Conservation (phyloP, 1,139 yeast species). For the Yamadazyma friedrichii region DNA sequence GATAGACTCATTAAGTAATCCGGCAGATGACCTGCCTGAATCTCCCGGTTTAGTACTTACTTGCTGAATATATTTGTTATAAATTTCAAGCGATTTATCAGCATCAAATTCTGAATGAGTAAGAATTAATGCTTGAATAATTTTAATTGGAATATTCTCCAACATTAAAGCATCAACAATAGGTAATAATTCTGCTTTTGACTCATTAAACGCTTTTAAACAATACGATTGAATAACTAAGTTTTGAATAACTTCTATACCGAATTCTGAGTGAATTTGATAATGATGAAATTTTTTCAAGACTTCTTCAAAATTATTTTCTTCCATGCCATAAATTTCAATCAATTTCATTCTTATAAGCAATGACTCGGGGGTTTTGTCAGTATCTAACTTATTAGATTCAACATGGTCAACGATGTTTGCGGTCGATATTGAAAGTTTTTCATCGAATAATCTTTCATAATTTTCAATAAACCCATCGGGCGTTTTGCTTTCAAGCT, state of each 20-base stretch:
- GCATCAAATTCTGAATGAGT: constrained; percentile 45
- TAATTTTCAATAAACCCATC: constrained; percentile 5
- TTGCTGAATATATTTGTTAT: constrained; percentile 47
- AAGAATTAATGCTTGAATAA: constrained; percentile 47
- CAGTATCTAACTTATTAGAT: constrained; percentile 23
- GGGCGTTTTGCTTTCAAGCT: constrained; percentile 1
- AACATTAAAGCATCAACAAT: constrained; percentile 47
- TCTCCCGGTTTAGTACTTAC: constrained; percentile 38
- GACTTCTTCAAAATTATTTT: constrained; percentile 26
- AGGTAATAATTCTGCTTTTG: constrained; percentile 29
- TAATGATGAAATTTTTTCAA: constrained; percentile 34
- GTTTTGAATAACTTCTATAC: constrained; percentile 34
- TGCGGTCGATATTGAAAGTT: not conserved
- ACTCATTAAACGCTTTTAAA: constrained; percentile 39
- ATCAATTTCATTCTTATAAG: constrained; percentile 28
- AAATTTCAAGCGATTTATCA: constrained; percentile 47
- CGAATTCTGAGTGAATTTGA: constrained; percentile 35
- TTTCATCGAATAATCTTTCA: constrained; percentile 1
- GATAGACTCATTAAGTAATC: constrained; percentile 53
- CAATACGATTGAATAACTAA: constrained; percentile 30
- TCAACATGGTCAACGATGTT: constrained; percentile 20
- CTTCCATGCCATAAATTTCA: constrained; percentile 38
- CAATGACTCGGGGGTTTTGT: constrained; percentile 24
- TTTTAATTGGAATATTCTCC: constrained; percentile 34
- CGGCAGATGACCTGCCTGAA: constrained; percentile 42